phyloP scores from a whole-genome alignment of 2,329 filamentous ascomycete genomes.

The Colletotrichum neosansevieriae region DNA sequence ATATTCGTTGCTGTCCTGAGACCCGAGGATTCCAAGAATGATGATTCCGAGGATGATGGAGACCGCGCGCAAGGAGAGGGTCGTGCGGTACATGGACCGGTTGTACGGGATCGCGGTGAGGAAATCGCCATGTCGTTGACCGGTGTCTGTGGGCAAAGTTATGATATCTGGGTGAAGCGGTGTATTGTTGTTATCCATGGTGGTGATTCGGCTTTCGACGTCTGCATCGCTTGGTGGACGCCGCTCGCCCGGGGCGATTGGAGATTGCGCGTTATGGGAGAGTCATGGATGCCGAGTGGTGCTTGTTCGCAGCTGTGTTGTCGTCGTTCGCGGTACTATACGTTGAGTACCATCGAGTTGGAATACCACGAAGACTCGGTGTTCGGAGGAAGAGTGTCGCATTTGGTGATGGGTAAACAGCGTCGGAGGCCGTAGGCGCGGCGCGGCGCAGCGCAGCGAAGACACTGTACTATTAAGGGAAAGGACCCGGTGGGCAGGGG shows the following conservation, averaged over 20 bases:
- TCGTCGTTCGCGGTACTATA: no score
- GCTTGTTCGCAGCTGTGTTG: no score
- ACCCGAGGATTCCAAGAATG: not conserved
- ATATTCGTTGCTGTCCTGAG: not conserved
- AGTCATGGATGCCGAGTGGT: no score
- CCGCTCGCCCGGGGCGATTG: not conserved
- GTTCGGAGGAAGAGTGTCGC: no score
- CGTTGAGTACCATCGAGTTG: no score
- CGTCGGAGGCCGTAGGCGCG: no score
- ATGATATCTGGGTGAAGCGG: conserved; percentile 35
- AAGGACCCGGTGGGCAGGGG: no score
- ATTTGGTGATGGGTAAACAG: no score
- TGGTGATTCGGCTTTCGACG: not conserved
- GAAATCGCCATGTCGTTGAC: conserved; percentile 37
- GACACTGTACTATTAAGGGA: no score
- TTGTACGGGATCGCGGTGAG: conserved; percentile 38
- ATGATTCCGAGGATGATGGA: conserved; percentile 28
- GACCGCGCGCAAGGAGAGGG: conserved; percentile 26
- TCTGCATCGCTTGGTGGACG: conserved; percentile 11
- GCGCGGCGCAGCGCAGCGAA: no score
- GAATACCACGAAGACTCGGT: no score
- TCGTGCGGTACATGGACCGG: conserved; percentile 36
- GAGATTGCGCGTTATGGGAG: no score
- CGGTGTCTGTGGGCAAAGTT: conserved; percentile 14
- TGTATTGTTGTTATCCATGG: conserved; percentile 38